Evolutionary conservation across 2,329 filamentous ascomycete species (phyloP), one percentile per base, ranked within the genome.

Genomic region (Penicillium sp.): DNA sequence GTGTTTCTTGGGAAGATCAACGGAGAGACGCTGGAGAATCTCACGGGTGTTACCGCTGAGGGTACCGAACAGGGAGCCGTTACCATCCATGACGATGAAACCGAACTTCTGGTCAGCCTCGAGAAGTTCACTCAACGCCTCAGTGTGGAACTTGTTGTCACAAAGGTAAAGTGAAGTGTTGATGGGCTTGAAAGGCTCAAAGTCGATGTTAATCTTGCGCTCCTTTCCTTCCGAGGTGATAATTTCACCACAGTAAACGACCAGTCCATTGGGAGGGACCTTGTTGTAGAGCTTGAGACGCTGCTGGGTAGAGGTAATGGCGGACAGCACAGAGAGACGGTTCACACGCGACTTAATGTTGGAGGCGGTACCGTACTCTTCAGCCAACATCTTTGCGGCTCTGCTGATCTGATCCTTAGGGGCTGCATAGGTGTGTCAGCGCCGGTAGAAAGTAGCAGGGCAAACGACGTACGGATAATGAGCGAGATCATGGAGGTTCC

Each of bases 301-400:
- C 82, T 99, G 94, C 80, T 99, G 95, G 68, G 94, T 99, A 59
- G 94, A 99, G 49, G 94, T 99, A 71, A 99, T 99, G 75, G 94
- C 94, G 36, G 93, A 97, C 67, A 99, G 83, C 66, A 99, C 94
- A 49, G 94, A 99, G 73, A 97, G 90, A 77, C 94, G 88, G 80
- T 99, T 99, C 81, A 99, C 94, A 73, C 94, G 92, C 56, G 94
- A 99, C 79, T 99, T 99, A 83, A 99, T 99, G 81, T 99, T 99
- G 69, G 92, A 97, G 58, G 94, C 95, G 56, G 94, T 99, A 74
- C 94, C 94, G 74, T 94, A 96, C 90, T 96, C 92, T 97, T 99
- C 94, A 82, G 95, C 95, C 88, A 99, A 89, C 94, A 99, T 99
- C 85, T 97, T 97, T 57, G 94, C 91, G 52, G 91, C 89, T 71